Evolutionary conservation across 2,329 filamentous ascomycete species (phyloP).

Genomic region (Neofusicoccum sp.): DNA sequence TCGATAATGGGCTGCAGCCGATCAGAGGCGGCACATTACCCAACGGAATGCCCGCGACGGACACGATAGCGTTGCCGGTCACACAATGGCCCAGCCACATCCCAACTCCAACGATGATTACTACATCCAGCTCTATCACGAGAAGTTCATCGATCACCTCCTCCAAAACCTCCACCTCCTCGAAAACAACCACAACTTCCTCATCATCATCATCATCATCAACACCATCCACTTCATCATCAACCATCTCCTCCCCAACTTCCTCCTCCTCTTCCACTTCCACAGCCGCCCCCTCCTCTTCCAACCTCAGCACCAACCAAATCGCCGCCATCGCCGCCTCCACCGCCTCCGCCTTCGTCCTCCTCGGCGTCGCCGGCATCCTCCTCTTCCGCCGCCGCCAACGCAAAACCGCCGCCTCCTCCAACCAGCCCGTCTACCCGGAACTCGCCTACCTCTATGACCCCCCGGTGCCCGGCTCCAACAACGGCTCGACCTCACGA

Average conservation of each 20-base stretch:
- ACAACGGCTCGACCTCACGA: not conserved
- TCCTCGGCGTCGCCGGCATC: conserved; percentile 33
- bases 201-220: conserved; percentile 14
- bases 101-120: not conserved
- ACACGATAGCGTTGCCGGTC: not conserved
- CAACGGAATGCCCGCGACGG: not conserved
- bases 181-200: not conserved
- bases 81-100: not conserved
- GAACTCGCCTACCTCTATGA: conserved; percentile 36
- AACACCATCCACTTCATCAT: not conserved
- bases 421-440: conserved; percentile 30
- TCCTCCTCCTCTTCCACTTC: conserved; percentile 15
- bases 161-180: conserved; percentile 2
- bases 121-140: not conserved
- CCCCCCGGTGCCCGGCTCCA: conserved; percentile 20
- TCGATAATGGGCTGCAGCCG: not conserved
- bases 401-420: conserved; percentile 22
- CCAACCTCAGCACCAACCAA: conserved; percentile 28
- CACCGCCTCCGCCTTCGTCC: conserved; percentile 32
- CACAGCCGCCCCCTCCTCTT: not conserved
- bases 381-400: conserved; percentile 31
- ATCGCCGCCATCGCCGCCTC: conserved; percentile 37
- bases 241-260: conserved; percentile 7
- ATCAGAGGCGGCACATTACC: conserved; percentile 2
- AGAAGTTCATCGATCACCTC: not conserved